phyloP scores from a whole-genome alignment of 345 rosid species.

The Salix arbutifolia region DNA sequence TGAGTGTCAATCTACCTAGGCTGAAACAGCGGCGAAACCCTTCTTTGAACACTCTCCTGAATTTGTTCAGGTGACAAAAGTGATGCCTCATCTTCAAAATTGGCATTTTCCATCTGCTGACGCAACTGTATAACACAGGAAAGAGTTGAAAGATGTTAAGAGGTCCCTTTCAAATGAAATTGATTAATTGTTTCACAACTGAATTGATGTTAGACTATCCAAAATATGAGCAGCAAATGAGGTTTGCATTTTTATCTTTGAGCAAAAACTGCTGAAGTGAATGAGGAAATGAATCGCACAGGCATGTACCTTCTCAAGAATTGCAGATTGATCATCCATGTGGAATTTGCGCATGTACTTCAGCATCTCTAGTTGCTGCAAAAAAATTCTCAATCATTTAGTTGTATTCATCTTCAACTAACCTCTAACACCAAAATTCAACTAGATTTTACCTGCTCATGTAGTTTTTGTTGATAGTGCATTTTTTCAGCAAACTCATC shows the following conservation, averaged over 20 bases:
- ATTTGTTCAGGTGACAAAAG: slow-evolving; percentile 56
- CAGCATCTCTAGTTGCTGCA: slow-evolving; percentile 88
- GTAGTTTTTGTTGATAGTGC: slow-evolving; percentile 46
- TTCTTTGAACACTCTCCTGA: slow-evolving; percentile 57
- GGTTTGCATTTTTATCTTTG: too few species aligned
- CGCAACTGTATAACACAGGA: slow-evolving; percentile 44
- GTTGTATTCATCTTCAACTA: background rate
- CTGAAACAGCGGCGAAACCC: slow-evolving; percentile 56
- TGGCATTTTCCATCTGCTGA: slow-evolving; percentile 50
- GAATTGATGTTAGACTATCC: background rate
- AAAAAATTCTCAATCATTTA: background rate
- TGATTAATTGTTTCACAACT: background rate
- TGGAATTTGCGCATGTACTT: slow-evolving; percentile 63
- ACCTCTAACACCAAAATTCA: background rate
- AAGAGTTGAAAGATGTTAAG: background rate
- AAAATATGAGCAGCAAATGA: background rate
- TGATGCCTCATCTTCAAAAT: slow-evolving; percentile 52
- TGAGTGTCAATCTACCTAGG: slow-evolving; percentile 25
- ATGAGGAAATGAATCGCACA: background rate
- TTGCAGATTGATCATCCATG: slow-evolving; percentile 65
- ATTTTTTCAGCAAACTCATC: slow-evolving; percentile 55
- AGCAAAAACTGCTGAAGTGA: background rate
- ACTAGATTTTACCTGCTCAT: slow-evolving; percentile 44
- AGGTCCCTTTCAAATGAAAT: background rate
- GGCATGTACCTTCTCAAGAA: slow-evolving; percentile 58